Evolutionary conservation across 805 yeast species (phyloP).

Genomic region (Starmerella vitae): DNA sequence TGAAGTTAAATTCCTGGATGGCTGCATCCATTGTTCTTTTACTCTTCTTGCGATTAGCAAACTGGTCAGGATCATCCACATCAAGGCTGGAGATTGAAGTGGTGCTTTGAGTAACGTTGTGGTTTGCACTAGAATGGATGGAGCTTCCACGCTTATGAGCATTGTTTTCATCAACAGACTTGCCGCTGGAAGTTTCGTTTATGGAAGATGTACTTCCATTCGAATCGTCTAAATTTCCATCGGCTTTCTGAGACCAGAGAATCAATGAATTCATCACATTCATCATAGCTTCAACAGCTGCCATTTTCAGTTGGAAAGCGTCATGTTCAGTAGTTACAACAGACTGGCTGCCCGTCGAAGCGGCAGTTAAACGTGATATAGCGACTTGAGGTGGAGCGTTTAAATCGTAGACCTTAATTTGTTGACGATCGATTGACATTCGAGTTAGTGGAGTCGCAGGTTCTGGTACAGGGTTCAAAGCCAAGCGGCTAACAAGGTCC

Average conservation of each 20-base stretch:
- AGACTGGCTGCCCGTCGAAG: conserved; percentile 8
- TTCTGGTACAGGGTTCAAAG: conserved; percentile 58
- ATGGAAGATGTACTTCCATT: neutral
- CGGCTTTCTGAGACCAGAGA: conserved; percentile 71
- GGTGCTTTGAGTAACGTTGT: conserved; percentile 4
- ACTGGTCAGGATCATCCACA: conserved; percentile 62
- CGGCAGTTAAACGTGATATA: conserved; percentile 45
- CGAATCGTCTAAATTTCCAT: neutral
- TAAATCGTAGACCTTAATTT: conserved; percentile 45
- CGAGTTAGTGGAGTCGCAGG: conserved; percentile 49
- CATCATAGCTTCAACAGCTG: conserved; percentile 65
- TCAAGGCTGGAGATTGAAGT: conserved; percentile 9
- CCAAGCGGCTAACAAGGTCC: conserved; percentile 59
- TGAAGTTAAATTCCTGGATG: conserved; percentile 63
- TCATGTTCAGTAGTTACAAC: conserved; percentile 36
- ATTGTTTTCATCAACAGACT: neutral
- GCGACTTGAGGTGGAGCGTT: conserved; percentile 64
- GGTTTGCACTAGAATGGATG: conserved; percentile 1
- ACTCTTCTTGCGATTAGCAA: conserved; percentile 69
- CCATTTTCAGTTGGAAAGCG: conserved; percentile 73
- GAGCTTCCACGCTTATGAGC: neutral
- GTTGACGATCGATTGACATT: conserved; percentile 35
- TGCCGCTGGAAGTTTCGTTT: neutral
- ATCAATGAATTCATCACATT: conserved; percentile 68
- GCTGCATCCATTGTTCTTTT: conserved; percentile 74